phyloP scores from a whole-genome alignment of 805 yeast species.

The Dipodascus geniculatus region DNA sequence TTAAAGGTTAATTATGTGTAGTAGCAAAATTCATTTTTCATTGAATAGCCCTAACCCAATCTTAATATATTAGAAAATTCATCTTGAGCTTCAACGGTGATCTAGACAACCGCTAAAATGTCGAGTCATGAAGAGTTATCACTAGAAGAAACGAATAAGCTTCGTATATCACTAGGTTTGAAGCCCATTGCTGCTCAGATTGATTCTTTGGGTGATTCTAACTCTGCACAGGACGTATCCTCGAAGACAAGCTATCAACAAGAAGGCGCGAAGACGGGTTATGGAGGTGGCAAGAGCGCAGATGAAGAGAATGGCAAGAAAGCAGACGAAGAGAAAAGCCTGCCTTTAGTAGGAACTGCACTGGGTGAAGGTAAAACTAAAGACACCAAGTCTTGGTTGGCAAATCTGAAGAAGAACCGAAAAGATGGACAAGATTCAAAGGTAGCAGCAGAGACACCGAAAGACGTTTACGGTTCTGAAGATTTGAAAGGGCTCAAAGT shows the following conservation, averaged over 20 bases:
- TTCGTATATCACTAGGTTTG: slow-evolving; percentile 41
- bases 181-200: slow-evolving; percentile 32
- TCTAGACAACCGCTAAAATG: no score
- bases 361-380: slow-evolving; percentile 20
- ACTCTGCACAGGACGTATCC: slow-evolving; percentile 1
- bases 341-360: slow-evolving; percentile 18
- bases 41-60: neutral
- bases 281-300: no score
- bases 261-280: no score
- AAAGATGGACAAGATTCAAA: neutral
- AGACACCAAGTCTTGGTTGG: slow-evolving; percentile 34
- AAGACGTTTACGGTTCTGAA: slow-evolving; percentile 16
- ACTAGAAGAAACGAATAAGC: slow-evolving; percentile 45
- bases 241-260: no score
- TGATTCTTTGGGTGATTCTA: neutral
- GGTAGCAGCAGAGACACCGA: neutral
- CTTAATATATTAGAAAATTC: neutral
- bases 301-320: neutral
- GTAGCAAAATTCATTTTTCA: no score
- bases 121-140: slow-evolving; percentile 16
- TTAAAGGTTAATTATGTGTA: no score
- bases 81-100: neutral
- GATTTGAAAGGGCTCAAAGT: slow-evolving; percentile 31
- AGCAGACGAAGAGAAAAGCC: no score
- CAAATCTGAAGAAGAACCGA: slow-evolving; percentile 23